Base-by-base conservation (phyloP, 208 protist species). In the Crithidia brevicula region DNA sequence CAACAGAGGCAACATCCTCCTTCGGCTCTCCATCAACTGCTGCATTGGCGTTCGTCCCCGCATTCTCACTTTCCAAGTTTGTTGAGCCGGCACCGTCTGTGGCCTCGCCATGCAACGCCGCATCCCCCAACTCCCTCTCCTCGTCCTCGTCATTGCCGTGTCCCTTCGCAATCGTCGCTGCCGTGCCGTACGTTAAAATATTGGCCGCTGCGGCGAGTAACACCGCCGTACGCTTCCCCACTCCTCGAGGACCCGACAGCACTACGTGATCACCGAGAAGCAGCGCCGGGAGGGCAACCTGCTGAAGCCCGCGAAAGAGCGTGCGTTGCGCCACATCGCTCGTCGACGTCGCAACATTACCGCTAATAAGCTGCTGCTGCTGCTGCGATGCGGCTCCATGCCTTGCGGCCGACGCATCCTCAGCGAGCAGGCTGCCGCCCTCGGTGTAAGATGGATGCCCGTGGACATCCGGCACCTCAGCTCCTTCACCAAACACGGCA, bases 221-320 rank as follows among this genome's bases (percentile, higher is more conserved):
- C 20, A 79, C 70, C 4, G 85, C 79, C 20, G 80, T 86, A 27
- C 81, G 72, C 62, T 91, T 90, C 22, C 90, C 90, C 1, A 69
- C 38, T 2, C 79, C 79, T 4, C 61, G 67, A n/a, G 90, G 90
- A 1, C 80, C 90, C 47, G 73, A 65, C 28, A 86, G 63, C 4
- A 93, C 25, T 1, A 80, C 83, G 76, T 95, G 90, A 45, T 90
- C 72, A 3, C 90, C 90, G 0, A 88, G 60, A 31, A 95, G 72
- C 69, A 93, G 77, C 4, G 81, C 67, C 0, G 85, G 73, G 33
- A 95, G 59, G 0, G 81, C 80, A 1, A 85, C 30, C 33, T 91
- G 84, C 66, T 95, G 90, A 13, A 91, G 40, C 0, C 73, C 80
- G 3, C 70, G 72, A 25, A 89, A 64, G 16, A 69, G 62, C 25